phyloP scores from a whole-genome alignment of 768 basidiomycete genomes.

The Hericium coralloides region DNA sequence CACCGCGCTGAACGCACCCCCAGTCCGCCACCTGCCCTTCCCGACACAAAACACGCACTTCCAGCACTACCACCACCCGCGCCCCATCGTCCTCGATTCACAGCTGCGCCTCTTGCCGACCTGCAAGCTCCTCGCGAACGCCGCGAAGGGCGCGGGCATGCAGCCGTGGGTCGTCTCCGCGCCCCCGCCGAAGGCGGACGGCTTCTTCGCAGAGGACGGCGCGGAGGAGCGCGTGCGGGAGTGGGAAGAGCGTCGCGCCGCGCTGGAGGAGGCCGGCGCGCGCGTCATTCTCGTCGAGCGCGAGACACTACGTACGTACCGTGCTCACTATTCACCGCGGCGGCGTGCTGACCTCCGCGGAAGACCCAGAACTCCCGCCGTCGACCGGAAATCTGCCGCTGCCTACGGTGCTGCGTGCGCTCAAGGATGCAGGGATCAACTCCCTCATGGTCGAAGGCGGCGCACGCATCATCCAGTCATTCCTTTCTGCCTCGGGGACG shows the following conservation, averaged over 20 bases:
- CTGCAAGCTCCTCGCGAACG: constrained; percentile 69
- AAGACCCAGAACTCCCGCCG: constrained; percentile 7
- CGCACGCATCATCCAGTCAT: constrained; percentile 68
- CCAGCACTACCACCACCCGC: constrained; percentile 44
- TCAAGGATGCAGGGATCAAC: constrained; percentile 49
- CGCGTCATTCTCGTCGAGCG: constrained; percentile 44
- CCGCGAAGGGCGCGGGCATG: constrained; percentile 43
- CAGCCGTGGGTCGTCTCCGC: constrained; percentile 69
- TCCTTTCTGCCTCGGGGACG: constrained; percentile 31
- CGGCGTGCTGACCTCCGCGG: not conserved
- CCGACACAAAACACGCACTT: constrained; percentile 15
- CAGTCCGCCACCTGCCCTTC: constrained; percentile 50
- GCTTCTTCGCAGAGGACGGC: constrained; percentile 13
- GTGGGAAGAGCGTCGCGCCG: constrained; percentile 26
- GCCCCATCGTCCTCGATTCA: constrained; percentile 80
- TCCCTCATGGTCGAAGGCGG: constrained; percentile 97
- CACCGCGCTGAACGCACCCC: not conserved
- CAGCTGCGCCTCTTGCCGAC: constrained; percentile 52
- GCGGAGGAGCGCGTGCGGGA: constrained; percentile 13
- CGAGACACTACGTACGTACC: constrained; percentile 25
- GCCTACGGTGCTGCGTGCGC: constrained; percentile 36
- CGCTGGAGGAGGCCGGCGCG: constrained; percentile 60
- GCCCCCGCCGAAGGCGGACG: constrained; percentile 16
- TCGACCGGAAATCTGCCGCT: constrained; percentile 34
- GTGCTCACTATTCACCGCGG: constrained; percentile 1